Evolutionary conservation across 129 eudicot species (phyloP), one percentile per base, ranked within the genome.

Genomic region (Artemisia annua): DNA sequence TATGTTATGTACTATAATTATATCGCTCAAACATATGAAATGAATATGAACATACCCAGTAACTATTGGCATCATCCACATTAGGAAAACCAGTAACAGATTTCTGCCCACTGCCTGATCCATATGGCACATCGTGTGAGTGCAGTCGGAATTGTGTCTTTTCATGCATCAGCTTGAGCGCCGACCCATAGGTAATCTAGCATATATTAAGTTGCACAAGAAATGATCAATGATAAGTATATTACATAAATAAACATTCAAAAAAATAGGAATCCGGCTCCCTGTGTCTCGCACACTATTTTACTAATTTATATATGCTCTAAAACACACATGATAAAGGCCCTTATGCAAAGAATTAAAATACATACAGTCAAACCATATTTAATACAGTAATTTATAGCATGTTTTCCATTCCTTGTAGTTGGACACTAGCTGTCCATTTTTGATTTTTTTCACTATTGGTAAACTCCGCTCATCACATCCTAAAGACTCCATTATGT

Each of bases 71-170:
- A 82, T 90, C 99, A 79, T 95, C 97, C 32, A 88, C 99, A 60
- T 83, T 73, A 17, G 97, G 99, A 66, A 90, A 95, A 58, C 97
- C 83, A 20, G 99, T 95, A 30, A 95, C 99, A 0, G 99, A 95
- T 70, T 95, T 97, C 78, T 95, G 99, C 80, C 99, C 99, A 75
- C 99, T 95, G 67, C 99, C 99, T 43, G 99, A 95, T 58, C 99
- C 99, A 83, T 95, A 95, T 17, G 99, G 99, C 66, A 95, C 97
- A 67, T 95, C 97, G 48, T 95, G 99, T n/a, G 99, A 95, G 57
- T 95, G 99, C 74, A 95, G 85, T 48, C 97, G 79, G 48, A 81
- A 88, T 76, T 86, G 86, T 30, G 99, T 88, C 87, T 62, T 90
- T 73, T 95, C 99, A 55, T 95, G 99, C 97, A 91, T 88, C 81